Evolutionary conservation across 2,329 filamentous ascomycete species (phyloP), one percentile per base, ranked within the genome.

Genomic region (Teratosphaeria destructans): DNA sequence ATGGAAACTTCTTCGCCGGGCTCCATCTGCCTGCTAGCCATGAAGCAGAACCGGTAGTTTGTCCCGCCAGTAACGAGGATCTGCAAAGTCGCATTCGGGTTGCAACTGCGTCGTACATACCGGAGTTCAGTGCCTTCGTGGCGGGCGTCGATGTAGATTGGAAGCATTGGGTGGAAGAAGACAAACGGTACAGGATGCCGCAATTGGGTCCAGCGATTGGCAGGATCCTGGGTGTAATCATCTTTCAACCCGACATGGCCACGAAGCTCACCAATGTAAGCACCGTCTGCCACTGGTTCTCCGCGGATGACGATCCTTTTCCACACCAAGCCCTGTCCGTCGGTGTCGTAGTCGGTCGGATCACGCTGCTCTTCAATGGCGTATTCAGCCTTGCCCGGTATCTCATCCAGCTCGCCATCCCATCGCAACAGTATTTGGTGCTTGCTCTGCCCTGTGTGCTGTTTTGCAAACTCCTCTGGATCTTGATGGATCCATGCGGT

Each of bases 1-100:
- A 82, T 64, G 74, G 83, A 75, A 81, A 93, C 69, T 85, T 89
- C 89, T 79, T 90, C 57, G 77, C 82, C 66, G 80, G 82, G 29
- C 79, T 89, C 67, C 82, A 97, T 91, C 43, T 86, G 81, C 57
- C 88, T 83, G 66, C 89, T 89, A 67, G 90, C 91, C 61, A 96
- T 85, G 63, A 96, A 86, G 83, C 93, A 96, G 73, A 97, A 96
- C 70, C 94, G 90, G 70, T 93, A 95, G 64, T 93, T 87, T 1
- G 85, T 86, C 3, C 82, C 81, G 54, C 85, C 86, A 1, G 89
- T 89, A 55, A 96, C 83, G 65, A 91, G 89, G 0, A 92, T 95
- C 71, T 94, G 92, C 67, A 97, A 79, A 35, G 83, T 82, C n/a
- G 94, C 85, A 69, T 97, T 99, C 1, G 94, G 90, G 62, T 84